These are phyloP conservation scores for Boechera retrofracta DNA, from an alignment of 345 rosid genomes.

Conservation along the genomic window DNA sequence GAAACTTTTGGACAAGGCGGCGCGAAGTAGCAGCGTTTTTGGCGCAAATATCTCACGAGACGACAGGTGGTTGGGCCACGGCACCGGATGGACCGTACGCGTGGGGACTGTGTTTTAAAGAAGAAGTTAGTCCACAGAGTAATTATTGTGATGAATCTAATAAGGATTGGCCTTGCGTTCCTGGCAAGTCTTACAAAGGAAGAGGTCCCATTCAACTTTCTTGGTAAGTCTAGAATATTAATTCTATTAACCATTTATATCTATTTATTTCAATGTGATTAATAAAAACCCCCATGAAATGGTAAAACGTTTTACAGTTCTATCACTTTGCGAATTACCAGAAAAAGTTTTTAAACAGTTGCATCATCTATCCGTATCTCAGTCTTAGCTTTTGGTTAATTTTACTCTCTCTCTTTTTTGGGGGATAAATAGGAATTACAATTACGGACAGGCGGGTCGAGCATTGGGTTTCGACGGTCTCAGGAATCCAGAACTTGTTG, in stretches of 20 bases:
- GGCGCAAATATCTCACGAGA: constrained; percentile 74
- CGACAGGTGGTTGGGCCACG: constrained; percentile 61
- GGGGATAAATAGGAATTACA: constrained; percentile 51
- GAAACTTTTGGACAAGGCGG: constrained; percentile 46
- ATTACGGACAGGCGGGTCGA: constrained; percentile 60
- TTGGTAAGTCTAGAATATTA: constrained; percentile 44
- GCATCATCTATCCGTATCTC: background rate
- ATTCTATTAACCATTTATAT: background rate
- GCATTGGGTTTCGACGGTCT: constrained; percentile 52
- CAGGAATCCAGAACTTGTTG: constrained; percentile 59
- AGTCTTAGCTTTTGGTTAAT: background rate
- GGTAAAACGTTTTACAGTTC: too few relatives aligned
- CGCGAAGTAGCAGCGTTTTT: constrained; percentile 72
- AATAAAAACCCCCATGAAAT: too few relatives aligned
- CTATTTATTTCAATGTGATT: background rate
- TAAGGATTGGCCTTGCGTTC: constrained; percentile 55
- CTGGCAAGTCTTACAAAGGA: constrained; percentile 62
- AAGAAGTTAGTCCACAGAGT: constrained; percentile 55
- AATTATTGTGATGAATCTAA: constrained; percentile 50
- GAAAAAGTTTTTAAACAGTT: too few relatives aligned
- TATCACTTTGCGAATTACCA: too few relatives aligned
- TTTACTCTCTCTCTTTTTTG: background rate
- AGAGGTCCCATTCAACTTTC: constrained; percentile 68
- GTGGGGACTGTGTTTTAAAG: constrained; percentile 67
- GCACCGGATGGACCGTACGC: constrained; percentile 75